Percentiles rank a stretch among this genome's conserved stretches.
Evolutionary conservation across 805 yeast genomes (phyloP).

Genomic region (Lipomyces sp.): DNA sequence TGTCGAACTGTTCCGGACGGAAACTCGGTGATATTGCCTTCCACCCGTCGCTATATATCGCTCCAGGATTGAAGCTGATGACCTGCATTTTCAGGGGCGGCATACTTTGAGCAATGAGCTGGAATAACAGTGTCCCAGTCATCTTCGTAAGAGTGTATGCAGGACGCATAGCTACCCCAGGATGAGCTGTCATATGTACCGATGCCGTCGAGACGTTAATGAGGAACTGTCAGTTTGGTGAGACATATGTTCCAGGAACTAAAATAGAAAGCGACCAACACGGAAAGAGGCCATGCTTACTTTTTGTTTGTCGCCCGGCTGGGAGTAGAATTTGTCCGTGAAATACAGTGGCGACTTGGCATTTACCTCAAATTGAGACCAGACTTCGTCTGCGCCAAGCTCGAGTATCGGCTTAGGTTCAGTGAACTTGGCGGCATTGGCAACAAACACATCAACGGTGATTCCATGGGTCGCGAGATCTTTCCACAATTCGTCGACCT

Average conservation of each 20-base stretch:
- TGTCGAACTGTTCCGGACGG: not conserved
- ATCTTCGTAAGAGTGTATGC: conserved; percentile 7
- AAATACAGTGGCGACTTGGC: conserved; percentile 7
- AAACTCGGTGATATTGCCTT: not conserved
- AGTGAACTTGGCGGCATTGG: conserved; percentile 5
- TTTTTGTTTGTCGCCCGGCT: conserved; percentile 6
- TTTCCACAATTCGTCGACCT: conserved; percentile 3
- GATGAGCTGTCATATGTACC: conserved; percentile 8
- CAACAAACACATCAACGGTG: conserved; percentile 1
- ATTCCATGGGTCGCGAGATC: conserved; percentile 7
- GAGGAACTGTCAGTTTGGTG: conserved; percentile 6
- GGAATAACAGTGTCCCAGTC: conserved; percentile 10
- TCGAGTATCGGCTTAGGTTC: conserved; percentile 11
- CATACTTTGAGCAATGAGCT: conserved; percentile 3
- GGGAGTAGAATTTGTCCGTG: conserved; percentile 5
- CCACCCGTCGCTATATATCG: not conserved
- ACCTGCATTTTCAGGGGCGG: conserved; percentile 2
- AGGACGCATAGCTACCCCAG: conserved; percentile 7
- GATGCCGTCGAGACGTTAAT: not conserved
- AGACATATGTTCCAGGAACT: not conserved
- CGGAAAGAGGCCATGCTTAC: not conserved
- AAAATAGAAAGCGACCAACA: not conserved
- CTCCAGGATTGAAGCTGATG: conserved; percentile 6
- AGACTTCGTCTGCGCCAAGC: conserved; percentile 10
- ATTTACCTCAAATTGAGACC: conserved; percentile 9